Evolutionary conservation across 2,329 filamentous ascomycete genomes (phyloP).

Genomic region (Diaporthe ampelina): DNA sequence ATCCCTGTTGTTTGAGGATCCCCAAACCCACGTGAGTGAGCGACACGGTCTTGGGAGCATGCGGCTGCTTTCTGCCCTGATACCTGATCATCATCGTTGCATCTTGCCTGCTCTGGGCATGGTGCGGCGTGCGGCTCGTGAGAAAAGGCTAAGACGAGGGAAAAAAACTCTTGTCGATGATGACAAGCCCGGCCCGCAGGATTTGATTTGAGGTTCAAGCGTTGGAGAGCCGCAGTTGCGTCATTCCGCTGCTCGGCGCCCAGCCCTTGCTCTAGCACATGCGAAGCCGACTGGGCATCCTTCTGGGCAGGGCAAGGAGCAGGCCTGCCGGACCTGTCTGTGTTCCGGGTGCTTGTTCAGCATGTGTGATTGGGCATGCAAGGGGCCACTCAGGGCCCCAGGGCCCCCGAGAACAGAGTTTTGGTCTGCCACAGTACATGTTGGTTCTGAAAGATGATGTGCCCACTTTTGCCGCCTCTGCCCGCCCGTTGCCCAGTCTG

Average conservation of each 20-base stretch:
- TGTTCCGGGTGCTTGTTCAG: background rate
- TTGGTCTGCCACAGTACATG: background rate
- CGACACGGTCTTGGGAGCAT: background rate
- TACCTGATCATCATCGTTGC: background rate
- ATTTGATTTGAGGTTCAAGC: slow-evolving; percentile 30
- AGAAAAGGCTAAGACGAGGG: background rate
- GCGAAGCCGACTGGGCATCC: background rate
- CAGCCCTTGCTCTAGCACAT: slow-evolving; percentile 19
- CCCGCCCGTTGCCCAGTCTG: slow-evolving; percentile 13
- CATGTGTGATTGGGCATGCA: background rate
- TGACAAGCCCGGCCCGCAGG: slow-evolving; percentile 19
- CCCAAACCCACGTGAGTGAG: slow-evolving; percentile 22
- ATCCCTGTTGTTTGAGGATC: slow-evolving; percentile 25
- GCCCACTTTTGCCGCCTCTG: slow-evolving; percentile 22
- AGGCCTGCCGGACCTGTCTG: background rate
- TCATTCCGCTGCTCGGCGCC: slow-evolving; percentile 30
- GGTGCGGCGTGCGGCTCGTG: slow-evolving; percentile 15
- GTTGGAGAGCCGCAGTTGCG: slow-evolving; percentile 29
- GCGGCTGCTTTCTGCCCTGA: slow-evolving; percentile 13
- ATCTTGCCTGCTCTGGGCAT: slow-evolving; percentile 11
- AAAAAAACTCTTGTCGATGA: slow-evolving; percentile 8
- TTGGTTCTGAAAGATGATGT: background rate
- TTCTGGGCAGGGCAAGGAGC: slow-evolving; percentile 5
- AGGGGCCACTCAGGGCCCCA: background rate
- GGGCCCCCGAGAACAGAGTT: slow-evolving; percentile 1